Percentiles rank a stretch among this genome's conserved stretches.
Evolutionary conservation across 805 yeast genomes (phyloP).

Genomic region (Candida schatavii): DNA sequence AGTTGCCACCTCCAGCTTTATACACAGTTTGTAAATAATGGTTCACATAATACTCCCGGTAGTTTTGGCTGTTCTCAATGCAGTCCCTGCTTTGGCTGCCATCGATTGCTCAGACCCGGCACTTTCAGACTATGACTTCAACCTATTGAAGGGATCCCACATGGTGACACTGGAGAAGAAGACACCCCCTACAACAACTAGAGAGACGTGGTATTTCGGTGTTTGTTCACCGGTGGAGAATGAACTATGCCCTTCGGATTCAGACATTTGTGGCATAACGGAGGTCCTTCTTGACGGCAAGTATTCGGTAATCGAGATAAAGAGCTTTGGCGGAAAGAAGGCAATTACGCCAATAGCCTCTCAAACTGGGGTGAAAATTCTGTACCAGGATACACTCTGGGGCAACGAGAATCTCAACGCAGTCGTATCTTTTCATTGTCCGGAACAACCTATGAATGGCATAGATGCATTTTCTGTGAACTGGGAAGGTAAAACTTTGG

Average conservation of each 20-base stretch:
- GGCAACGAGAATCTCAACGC: conserved; percentile 57
- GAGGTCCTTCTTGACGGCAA: conserved; percentile 48
- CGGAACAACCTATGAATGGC: conserved; percentile 20
- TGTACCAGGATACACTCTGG: conserved; percentile 61
- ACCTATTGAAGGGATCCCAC: conserved; percentile 49
- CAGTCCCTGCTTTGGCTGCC: conserved; percentile 13
- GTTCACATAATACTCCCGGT: too few species aligned
- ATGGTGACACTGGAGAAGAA: conserved; percentile 35
- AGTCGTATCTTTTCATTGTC: conserved; percentile 47
- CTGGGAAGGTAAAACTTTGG: conserved; percentile 37
- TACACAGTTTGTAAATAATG: too few species aligned
- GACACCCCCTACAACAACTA: conserved; percentile 80
- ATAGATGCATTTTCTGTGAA: conserved; percentile 22
- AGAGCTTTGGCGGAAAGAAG: conserved; percentile 48
- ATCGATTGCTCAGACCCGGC: conserved; percentile 36
- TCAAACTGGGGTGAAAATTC: conserved; percentile 32
- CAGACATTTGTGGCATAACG: conserved; percentile 78
- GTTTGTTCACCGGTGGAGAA: conserved; percentile 57
- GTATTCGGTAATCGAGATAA: conserved; percentile 55
- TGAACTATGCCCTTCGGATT: conserved; percentile 62
- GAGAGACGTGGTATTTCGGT: conserved; percentile 65
- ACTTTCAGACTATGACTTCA: conserved; percentile 41
- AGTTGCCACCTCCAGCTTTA: too few species aligned
- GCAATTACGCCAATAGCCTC: conserved; percentile 23
- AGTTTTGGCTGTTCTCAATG: not conserved